Conservation (phyloP, 495 filamentous ascomycete species). For the Trichodelitschia bisporula region DNA sequence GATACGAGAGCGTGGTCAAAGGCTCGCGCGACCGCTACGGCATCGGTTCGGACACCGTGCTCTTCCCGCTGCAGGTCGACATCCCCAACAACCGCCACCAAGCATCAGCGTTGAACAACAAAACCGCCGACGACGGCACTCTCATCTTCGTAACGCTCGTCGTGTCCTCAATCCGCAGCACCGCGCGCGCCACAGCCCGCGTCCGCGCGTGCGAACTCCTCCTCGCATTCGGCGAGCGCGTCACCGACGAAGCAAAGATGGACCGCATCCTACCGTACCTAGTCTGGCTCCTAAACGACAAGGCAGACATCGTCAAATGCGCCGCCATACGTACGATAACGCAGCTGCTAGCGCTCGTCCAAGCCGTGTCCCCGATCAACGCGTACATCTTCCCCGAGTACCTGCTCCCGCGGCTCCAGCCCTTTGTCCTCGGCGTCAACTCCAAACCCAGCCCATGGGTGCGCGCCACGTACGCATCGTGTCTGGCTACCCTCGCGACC, state of each 20-base stretch:
- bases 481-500: constrained; percentile 76
- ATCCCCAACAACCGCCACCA: constrained; percentile 62
- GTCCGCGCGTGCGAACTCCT: constrained; percentile 83
- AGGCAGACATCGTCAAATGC: constrained; percentile 56
- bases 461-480: constrained; percentile 76
- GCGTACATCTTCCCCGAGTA: constrained; percentile 91
- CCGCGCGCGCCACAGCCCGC: constrained; percentile 62
- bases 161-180: constrained; percentile 69
- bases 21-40: constrained; percentile 2
- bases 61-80: constrained; percentile 62
- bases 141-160: constrained; percentile 78
- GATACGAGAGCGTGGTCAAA: constrained; percentile 22
- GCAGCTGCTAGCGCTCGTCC: constrained; percentile 58
- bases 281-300: constrained; percentile 56
- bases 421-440: constrained; percentile 33
- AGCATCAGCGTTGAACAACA: constrained; percentile 17
- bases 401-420: constrained; percentile 60
- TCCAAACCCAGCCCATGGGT: constrained; percentile 40
- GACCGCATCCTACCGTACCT: constrained; percentile 85
- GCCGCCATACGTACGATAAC: constrained; percentile 67
- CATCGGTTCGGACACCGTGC: constrained; percentile 9
- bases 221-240: constrained; percentile 69
- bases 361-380: constrained; percentile 77
- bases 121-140: constrained; percentile 57
- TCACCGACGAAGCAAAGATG: constrained; percentile 91